Base-by-base conservation (phyloP, 2,329 filamentous ascomycete genomes). In the Cladophialophora yegresii region DNA sequence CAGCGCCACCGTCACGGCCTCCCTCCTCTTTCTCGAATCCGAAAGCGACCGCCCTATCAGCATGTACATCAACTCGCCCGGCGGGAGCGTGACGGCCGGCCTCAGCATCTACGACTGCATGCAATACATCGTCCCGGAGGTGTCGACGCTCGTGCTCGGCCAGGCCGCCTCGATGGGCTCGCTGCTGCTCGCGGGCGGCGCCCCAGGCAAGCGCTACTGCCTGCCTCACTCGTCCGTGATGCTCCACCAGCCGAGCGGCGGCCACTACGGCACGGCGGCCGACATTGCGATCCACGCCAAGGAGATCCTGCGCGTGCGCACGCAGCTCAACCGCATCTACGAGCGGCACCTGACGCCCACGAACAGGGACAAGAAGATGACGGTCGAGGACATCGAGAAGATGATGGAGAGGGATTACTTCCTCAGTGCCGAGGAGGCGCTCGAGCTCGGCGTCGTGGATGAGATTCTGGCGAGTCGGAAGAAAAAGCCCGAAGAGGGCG, bases 391-490 rank as follows among this genome's bases (percentile, higher is more conserved):
- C 73, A 90, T 99, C 73, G 93, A 95, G 77, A 91, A 89, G 75
- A 85, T 97, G 76, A 98, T 99, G 93, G 95, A 99, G 81, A 83
- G 95, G 63, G 95, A 99, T 77, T 95, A 95, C 74, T 98, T 97
- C 72, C 85, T 99, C 84, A 89, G 89, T 61, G 92, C 93, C 0
- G 81, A 91, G 53, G 93, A 99, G 80, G 95, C 95, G 8, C 81
- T 92, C 72, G 91, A 96, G 57, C 85, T 96, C 77, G 95, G 95
- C 0, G 91, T 99, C 71, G 87, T 99, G 67, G 95, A 99, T 76
- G 88, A 93, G 79, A 93, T 99, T 66, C 75, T 99, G 71, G 83
- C 70, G 75, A 87, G 54, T 84, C 84, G 79, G 51, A 71, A 71
- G 56, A 67, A 69, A 47, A 54, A 51, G 12, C 47, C 62, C 22